Conservation (phyloP, 345 rosid species). For the Clarkia xantiana region DNA sequence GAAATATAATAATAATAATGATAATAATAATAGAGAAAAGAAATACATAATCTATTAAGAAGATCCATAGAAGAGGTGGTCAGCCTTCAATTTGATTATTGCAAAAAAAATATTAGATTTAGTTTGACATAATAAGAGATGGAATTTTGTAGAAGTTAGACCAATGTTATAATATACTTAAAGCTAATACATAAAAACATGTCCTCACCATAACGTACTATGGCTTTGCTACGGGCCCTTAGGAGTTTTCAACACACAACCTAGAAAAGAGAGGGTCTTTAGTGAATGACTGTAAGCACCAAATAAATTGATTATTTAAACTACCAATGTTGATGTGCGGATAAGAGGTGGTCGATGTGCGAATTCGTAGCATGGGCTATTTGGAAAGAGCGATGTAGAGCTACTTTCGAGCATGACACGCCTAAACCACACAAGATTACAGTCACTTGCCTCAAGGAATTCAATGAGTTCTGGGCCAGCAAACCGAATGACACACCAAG, state of each 20-base stretch:
- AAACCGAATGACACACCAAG: no score
- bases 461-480: no score
- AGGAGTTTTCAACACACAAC: constrained; percentile 88
- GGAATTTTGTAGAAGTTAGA: no score
- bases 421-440: no score
- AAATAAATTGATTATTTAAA: background rate
- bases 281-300: background rate
- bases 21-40: background rate
- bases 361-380: no score
- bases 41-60: constrained; percentile 65
- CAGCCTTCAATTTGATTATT: constrained; percentile 63
- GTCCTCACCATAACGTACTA: constrained; percentile 66
- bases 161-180: no score
- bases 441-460: no score
- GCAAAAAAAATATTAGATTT: constrained; percentile 4
- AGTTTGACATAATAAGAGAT: no score
- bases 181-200: background rate
- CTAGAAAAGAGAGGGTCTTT: constrained; percentile 15
- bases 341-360: no score
- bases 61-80: constrained; percentile 47
- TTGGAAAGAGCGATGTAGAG: no score
- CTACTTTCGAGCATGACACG: no score
- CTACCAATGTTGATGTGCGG: background rate
- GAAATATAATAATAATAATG: no score
- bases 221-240: constrained; percentile 97